Base-by-base conservation (phyloP, 2,329 filamentous ascomycete genomes). In the Mollisia scopiformis region DNA sequence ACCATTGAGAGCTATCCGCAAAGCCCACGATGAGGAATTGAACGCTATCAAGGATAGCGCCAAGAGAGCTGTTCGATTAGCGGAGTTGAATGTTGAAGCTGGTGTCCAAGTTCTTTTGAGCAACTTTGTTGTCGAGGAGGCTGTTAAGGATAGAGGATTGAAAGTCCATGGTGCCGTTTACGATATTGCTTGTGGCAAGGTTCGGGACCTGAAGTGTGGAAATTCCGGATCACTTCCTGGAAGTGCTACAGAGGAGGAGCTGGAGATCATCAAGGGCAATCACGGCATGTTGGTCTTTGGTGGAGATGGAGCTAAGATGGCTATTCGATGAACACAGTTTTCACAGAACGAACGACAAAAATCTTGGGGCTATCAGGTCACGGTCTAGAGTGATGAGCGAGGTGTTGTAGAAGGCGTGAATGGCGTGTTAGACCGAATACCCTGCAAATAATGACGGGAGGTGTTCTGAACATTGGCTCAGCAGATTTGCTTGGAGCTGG, bases 121-220 rank as follows among this genome's bases (percentile, higher is more conserved):
- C 72, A 93, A 92, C 75, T 79, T 82, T 53, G 83, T 84, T 25
- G 83, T 96, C 30, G 82, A 87, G 69, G 88, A 91, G 63, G 91
- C 90, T 27, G 85, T 93, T 62, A 75, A 79, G 65, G 87, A 92
- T 69, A 81, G 90, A 28, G 89, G 88, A 1, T 75, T 96, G 43
- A 79, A 88, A 75, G 83, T 96, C 6, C 91, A 95, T 74, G 92
- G 91, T n/a, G 81, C 88, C 56, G 79, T 96, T 14, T 94, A 91
- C 73, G 88, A 95, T 66, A 76, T 86, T 55, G 76, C 68, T 6
- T 75, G 71, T 21, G 84, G 84, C 13, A 77, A 77, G 61, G 74
- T 86, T 55, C 73, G 74, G 39, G 80, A 86, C 68, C 71, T 86
- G 2, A 78, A 79, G 21, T 69, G 78, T 53, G 81, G 82, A 3